phyloP scores from a whole-genome alignment of 2,329 filamentous ascomycete species.

The Cadophora gregata region DNA sequence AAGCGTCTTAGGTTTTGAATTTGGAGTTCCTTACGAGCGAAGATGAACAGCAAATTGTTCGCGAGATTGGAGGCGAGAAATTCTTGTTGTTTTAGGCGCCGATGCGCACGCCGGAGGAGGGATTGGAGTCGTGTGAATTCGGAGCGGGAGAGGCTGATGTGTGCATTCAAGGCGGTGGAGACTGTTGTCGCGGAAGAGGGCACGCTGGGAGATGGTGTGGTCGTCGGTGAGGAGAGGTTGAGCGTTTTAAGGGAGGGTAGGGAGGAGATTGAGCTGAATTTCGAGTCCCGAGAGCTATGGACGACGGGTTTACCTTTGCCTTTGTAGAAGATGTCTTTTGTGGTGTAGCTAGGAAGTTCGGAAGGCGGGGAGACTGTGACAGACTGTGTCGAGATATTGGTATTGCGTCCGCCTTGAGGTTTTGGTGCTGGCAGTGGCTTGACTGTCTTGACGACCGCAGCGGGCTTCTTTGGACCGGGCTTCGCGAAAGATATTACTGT shows the following conservation, averaged over 20 bases:
- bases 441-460: neutral
- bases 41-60: slow-evolving; percentile 18
- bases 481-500: neutral
- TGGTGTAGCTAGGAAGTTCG: slow-evolving; percentile 8
- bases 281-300: slow-evolving; percentile 20
- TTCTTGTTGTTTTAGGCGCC: slow-evolving; percentile 18
- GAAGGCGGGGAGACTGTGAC: neutral
- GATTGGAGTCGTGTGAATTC: slow-evolving; percentile 15
- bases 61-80: slow-evolving; percentile 14
- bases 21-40: slow-evolving; percentile 16
- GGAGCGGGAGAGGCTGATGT: neutral
- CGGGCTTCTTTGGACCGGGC: neutral
- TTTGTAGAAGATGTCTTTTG: slow-evolving; percentile 20
- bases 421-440: neutral
- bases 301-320: slow-evolving; percentile 4
- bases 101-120: neutral
- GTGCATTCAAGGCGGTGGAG: neutral
- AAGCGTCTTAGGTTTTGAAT: neutral
- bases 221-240: neutral
- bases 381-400: neutral
- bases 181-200: neutral
- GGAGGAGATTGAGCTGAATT: slow-evolving; percentile 23
- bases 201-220: neutral
- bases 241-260: slow-evolving; percentile 3
- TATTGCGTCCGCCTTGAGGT: neutral